These are phyloP conservation scores for Glycine latifolia DNA, from an alignment of 306 rosid species.

Conservation along the genomic window DNA sequence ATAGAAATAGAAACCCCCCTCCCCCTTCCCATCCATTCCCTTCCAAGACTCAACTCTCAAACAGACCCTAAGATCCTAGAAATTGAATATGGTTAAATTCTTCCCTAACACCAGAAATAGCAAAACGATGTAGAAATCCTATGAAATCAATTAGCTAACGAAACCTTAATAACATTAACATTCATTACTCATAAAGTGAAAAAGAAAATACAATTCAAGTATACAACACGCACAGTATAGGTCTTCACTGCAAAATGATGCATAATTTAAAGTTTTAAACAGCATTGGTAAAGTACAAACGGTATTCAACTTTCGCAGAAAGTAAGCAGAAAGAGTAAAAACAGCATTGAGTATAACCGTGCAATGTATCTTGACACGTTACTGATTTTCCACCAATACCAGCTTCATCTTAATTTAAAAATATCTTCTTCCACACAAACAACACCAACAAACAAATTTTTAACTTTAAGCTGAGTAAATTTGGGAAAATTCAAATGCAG, in stretches of 20 bases:
- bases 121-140: neutral
- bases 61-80: neutral
- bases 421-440: neutral
- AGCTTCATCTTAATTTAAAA: conserved; percentile 14
- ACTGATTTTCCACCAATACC: conserved; percentile 11
- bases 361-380: conserved; percentile 38
- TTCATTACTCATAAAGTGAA: neutral
- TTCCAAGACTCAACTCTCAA: neutral
- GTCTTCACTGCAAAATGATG: conserved; percentile 15
- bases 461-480: neutral
- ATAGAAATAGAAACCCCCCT: neutral
- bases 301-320: neutral
- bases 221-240: neutral
- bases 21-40: neutral
- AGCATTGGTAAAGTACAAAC: conserved; percentile 4
- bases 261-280: neutral
- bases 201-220: neutral
- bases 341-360: neutral
- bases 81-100: neutral
- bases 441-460: neutral
- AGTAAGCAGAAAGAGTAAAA: neutral
- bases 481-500: neutral
- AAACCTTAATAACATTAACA: neutral
- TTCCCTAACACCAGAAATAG: no score
- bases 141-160: neutral